Percentiles rank a stretch among this genome's conserved stretches.
Conservation (phyloP, 1,284 basidiomycete species). For the Sporisorium scitamineum region DNA sequence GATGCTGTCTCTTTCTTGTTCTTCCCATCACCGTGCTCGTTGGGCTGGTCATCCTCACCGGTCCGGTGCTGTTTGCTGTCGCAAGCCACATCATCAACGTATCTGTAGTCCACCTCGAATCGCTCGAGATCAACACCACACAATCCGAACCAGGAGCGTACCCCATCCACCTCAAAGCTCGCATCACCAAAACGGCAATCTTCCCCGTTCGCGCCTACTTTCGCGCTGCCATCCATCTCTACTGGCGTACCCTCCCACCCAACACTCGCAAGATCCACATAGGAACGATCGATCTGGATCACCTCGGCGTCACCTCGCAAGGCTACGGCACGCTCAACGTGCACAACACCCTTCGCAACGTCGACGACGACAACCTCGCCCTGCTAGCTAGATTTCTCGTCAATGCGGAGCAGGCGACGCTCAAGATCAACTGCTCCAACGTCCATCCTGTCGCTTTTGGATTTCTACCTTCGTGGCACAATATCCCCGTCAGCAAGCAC, state of each 20-base stretch:
- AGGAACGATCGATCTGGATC: slow-evolving; percentile 49
- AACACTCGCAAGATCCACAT: slow-evolving; percentile 57
- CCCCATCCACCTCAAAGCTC: slow-evolving; percentile 59
- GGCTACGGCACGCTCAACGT: slow-evolving; percentile 47
- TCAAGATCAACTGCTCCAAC: slow-evolving; percentile 75
- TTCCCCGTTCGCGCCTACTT: slow-evolving; percentile 68
- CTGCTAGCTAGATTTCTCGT: slow-evolving; percentile 72
- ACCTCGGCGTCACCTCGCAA: slow-evolving; percentile 58
- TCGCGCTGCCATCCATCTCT: slow-evolving; percentile 59
- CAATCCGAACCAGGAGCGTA: slow-evolving; percentile 50
- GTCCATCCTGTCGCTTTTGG: slow-evolving; percentile 77
- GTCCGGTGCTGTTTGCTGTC: slow-evolving; percentile 65
- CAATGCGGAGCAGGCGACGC: slow-evolving; percentile 77
- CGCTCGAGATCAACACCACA: slow-evolving; percentile 61
- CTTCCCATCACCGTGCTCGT: slow-evolving; percentile 47
- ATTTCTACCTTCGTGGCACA: slow-evolving; percentile 49
- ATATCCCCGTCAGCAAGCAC: slow-evolving; percentile 44
- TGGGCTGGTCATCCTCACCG: slow-evolving; percentile 50
- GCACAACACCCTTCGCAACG: slow-evolving; percentile 58
- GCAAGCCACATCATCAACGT: slow-evolving; percentile 63
- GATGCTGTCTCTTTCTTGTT: slow-evolving; percentile 44
- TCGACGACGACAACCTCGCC: slow-evolving; percentile 55
- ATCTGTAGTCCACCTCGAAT: slow-evolving; percentile 57
- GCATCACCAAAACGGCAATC: slow-evolving; percentile 66
- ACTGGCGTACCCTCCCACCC: slow-evolving; percentile 51